Base-by-base conservation (phyloP, 106 monocot genomes). In the Allium sativum region DNA sequence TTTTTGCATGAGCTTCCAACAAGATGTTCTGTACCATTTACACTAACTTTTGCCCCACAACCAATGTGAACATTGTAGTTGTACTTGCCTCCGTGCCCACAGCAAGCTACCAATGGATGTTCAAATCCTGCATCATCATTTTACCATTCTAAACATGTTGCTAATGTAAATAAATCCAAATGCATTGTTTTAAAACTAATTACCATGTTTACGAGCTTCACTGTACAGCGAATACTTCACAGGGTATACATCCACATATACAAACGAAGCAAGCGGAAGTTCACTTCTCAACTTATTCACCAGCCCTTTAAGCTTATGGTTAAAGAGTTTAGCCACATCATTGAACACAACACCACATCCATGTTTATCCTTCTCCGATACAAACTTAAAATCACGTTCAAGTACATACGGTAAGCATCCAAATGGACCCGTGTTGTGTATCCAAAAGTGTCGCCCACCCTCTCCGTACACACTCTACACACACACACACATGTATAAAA, bases 381-480 rank as follows among this genome's bases (percentile, higher is more conserved):
- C 79, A 7, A 40, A 42, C 20, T 71, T 7, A 0, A 77, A 73
- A 7, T 84, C 18, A 7, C 72, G 62, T 0, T 77, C 84, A 18
- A 84, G 42, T 8, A 91, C 65, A 42, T 91, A 91, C 0, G 96
- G 79, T 6, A 96, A 79, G 69, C 96, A 91, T 16, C 96, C 96
- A 18, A 91, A 77, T 2, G 96, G 96, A 17, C 96, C 90, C 0
- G 96, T 91, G 72, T 84, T 91, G 78, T 96, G 96, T 46, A 96
- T 81, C 96, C 96, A 96, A 57, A 96, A 96, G 64, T 53, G 74
- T 72, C 87, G 81, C 17, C 84, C 87, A 10, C 90, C 96, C 8
- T 70, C 55, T 7, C 56, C 55, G 69, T 96, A 84, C 9, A 91
- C 31, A 44, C 22, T 42, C 96, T 96, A 69, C 79, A 44, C 18